Percentiles rank a stretch among this genome's conserved stretches.
phyloP scores from a whole-genome alignment of 495 filamentous ascomycete genomes.

The Lophium mytilinum region DNA sequence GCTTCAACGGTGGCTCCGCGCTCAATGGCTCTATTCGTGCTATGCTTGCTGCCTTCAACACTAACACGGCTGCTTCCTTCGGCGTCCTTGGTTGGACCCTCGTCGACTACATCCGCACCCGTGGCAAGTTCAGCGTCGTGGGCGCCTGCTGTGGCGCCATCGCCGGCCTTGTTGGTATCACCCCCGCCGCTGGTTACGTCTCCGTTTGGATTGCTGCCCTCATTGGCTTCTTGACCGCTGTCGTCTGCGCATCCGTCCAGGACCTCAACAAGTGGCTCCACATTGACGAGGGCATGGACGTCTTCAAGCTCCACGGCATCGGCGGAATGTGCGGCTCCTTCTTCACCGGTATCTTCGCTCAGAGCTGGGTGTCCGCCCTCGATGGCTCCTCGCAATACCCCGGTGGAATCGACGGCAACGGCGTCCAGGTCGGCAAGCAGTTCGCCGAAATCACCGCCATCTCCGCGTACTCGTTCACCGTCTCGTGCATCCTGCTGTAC shows the following conservation, averaged over 20 bases:
- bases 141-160: slow-evolving; percentile 56
- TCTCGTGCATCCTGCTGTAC: slow-evolving; percentile 47
- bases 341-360: slow-evolving; percentile 55
- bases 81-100: slow-evolving; percentile 53
- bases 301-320: slow-evolving; percentile 56
- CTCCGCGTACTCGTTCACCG: slow-evolving; percentile 46
- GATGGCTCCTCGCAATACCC: slow-evolving; percentile 42
- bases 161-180: slow-evolving; percentile 57
- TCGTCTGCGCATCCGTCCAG: slow-evolving; percentile 43
- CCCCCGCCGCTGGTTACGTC: slow-evolving; percentile 55
- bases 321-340: slow-evolving; percentile 56
- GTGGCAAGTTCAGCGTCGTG: slow-evolving; percentile 50
- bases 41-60: slow-evolving; percentile 53
- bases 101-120: slow-evolving; percentile 49
- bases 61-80: slow-evolving; percentile 50
- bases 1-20: slow-evolving; percentile 55
- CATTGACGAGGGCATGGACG: slow-evolving; percentile 56
- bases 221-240: slow-evolving; percentile 51
- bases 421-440: slow-evolving; percentile 51
- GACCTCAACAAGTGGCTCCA: slow-evolving; percentile 49
- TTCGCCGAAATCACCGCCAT: slow-evolving; percentile 53
- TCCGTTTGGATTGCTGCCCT: slow-evolving; percentile 47
- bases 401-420: slow-evolving; percentile 51
- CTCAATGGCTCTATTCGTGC: slow-evolving; percentile 50
- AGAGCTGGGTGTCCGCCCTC: slow-evolving; percentile 33